phyloP scores from a whole-genome alignment of 140 eudicot species.

The Ambrosia hybrid region DNA sequence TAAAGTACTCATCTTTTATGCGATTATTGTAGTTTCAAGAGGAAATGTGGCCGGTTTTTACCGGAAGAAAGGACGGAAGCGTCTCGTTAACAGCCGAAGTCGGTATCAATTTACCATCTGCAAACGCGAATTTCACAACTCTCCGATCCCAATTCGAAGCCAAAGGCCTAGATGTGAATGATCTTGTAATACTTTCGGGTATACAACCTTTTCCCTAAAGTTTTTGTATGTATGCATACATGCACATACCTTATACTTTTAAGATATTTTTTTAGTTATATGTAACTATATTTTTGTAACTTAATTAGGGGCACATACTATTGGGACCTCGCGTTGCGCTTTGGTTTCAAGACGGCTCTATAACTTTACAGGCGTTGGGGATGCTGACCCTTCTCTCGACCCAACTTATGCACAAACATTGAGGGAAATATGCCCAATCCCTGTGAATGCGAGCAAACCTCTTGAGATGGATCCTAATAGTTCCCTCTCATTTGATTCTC shows the following conservation, averaged over 20 bases:
- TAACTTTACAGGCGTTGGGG: conserved; percentile 59
- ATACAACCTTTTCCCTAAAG: conserved; percentile 15
- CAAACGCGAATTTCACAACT: conserved; percentile 43
- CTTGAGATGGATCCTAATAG: conserved; percentile 62
- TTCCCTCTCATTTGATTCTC: conserved; percentile 40
- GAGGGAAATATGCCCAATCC: conserved; percentile 40
- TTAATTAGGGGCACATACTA: conserved; percentile 58
- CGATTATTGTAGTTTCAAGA: conserved; percentile 31
- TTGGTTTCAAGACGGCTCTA: conserved; percentile 45
- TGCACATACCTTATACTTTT: neutral
- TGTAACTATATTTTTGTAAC: neutral
- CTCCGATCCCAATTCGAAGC: conserved; percentile 34
- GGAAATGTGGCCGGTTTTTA: conserved; percentile 50
- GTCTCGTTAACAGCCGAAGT: conserved; percentile 45
- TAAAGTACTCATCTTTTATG: too few species aligned
- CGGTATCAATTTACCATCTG: conserved; percentile 41
- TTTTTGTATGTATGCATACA: neutral
- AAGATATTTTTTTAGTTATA: conserved; percentile 1
- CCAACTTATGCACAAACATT: conserved; percentile 33
- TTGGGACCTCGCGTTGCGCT: conserved; percentile 48
- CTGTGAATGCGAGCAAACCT: conserved; percentile 28
- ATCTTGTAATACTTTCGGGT: conserved; percentile 61
- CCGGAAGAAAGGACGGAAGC: conserved; percentile 60
- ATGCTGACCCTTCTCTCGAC: conserved; percentile 46
- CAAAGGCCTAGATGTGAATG: conserved; percentile 36